phyloP scores from a whole-genome alignment of 73 alveolate species.

The Symbiodinium pilosum region DNA sequence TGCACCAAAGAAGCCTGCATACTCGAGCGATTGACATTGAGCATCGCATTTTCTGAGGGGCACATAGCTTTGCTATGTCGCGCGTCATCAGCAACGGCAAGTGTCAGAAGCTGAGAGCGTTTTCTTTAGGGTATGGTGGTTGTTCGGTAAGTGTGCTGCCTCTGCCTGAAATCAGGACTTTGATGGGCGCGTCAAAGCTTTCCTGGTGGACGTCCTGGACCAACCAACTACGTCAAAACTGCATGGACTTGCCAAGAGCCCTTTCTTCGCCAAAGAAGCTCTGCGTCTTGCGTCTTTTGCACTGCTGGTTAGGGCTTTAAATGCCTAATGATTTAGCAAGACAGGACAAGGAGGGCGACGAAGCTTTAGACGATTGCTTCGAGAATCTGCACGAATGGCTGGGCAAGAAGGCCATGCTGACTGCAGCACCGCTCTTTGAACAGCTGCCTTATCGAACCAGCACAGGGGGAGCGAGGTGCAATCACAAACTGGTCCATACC shows the following conservation, averaged over 20 bases:
- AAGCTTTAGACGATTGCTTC: slow-evolving; percentile 76
- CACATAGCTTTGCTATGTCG: slow-evolving; percentile 47
- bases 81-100: slow-evolving; percentile 28
- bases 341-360: slow-evolving; percentile 56
- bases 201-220: slow-evolving; percentile 71
- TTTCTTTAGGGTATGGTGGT: too few relatives aligned
- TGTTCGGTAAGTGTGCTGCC: too few relatives aligned
- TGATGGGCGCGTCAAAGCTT: slow-evolving; percentile 58
- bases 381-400: slow-evolving; percentile 89
- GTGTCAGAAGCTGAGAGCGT: neutral
- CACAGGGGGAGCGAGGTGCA: slow-evolving; percentile 50
- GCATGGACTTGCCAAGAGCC: too few relatives aligned
- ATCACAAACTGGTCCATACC: slow-evolving; percentile 49
- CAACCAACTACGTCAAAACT: too few relatives aligned
- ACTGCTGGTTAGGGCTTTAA: too few relatives aligned
- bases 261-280: too few relatives aligned
- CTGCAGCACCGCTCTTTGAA: neutral
- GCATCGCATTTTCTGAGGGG: too few relatives aligned
- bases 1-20: neutral
- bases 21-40: neutral
- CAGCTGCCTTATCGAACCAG: neutral
- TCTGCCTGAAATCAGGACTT: slow-evolving; percentile 73
- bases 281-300: too few relatives aligned
- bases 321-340: too few relatives aligned
- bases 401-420: slow-evolving; percentile 42